Evolutionary conservation across 306 rosid species (phyloP).

Genomic region (Vachellia pachyceras): DNA sequence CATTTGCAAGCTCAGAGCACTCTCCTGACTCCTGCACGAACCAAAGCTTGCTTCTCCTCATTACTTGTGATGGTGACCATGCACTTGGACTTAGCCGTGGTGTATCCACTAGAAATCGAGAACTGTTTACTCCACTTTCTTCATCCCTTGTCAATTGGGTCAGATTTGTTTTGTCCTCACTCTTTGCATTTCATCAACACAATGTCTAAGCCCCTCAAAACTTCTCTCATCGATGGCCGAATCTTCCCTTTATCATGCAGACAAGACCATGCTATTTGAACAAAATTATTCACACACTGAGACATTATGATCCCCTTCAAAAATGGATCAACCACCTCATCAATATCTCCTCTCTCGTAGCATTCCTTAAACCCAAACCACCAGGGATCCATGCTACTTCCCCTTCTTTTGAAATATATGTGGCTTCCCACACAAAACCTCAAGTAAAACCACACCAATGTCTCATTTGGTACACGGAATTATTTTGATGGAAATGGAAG

Average conservation of each 20-base stretch:
- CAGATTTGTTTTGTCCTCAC: not conserved
- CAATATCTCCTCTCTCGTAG: slow-evolving; percentile 7
- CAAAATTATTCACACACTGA: slow-evolving; percentile 44
- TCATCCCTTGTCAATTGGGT: not conserved
- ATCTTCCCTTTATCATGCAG: slow-evolving; percentile 47
- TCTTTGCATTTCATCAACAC: slow-evolving; percentile 48
- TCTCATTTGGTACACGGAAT: no score
- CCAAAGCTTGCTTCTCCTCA: slow-evolving; percentile 42
- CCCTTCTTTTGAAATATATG: slow-evolving; percentile 19
- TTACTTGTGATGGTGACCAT: not conserved
- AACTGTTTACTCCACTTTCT: not conserved
- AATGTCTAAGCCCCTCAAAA: slow-evolving; percentile 42
- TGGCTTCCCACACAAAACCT: slow-evolving; percentile 51
- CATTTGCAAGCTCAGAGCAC: slow-evolving; percentile 18
- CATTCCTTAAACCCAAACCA: slow-evolving; percentile 41
- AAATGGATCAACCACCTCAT: slow-evolving; percentile 46
- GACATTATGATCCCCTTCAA: slow-evolving; percentile 34
- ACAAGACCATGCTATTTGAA: slow-evolving; percentile 49
- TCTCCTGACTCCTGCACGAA: not conserved
- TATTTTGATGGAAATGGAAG: no score
- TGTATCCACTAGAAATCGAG: not conserved
- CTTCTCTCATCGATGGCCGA: slow-evolving; percentile 61
- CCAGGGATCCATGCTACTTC: slow-evolving; percentile 22
- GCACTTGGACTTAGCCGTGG: not conserved
- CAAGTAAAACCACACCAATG: slow-evolving; percentile 61